Base-by-base conservation (phyloP, 371 early-diverging fungal genomes). In the Lichtheimia ramosa region DNA sequence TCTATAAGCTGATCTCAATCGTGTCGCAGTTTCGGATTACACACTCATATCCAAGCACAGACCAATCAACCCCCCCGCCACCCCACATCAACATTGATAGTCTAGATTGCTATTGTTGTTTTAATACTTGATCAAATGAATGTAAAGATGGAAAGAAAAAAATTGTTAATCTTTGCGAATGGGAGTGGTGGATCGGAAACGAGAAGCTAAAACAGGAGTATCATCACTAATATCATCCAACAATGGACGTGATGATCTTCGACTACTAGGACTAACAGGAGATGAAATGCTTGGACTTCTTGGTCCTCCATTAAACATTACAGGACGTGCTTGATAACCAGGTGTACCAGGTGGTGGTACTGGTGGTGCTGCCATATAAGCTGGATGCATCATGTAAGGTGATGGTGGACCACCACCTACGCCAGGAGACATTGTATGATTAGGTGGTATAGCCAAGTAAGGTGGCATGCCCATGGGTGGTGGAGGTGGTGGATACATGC, bases 401-500 rank as follows among this genome's bases (percentile, higher is more conserved):
- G 63, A 49, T 16, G 63, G 55, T 2, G 58, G 52, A 46, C 58
- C 42, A 4, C 59, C 62, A 48, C 55, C 34, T 24, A 54, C n/a
- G n/a, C n/a, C 56, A 0, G 60, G 71, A 18, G 43, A 34, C 25
- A 50, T 24, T 13, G 62, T 62, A n/a, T 65, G 59, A 58, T 68
- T 62, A 0, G 65, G 61, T 6, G 58, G 56, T 18, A 24, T 52
- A 5, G 52, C 49, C 71, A 74, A 65, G 46, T 58, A 56, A 27
- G 64, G 69, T 42, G 53, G 46, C 59, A 69, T 62, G 10, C 34
- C 34, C 34, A 34, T 34, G 6, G 34, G 10, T 34, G 34, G 34
- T 13, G 57, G 54, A 5, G 62, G 42, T 16, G 64, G 58, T 14
- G 68, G 68, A 46, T 66, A 59, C 59, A 73, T 64, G 42, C 42